Percentiles rank a stretch among this genome's conserved stretches.
Conservation (phyloP, 2,329 filamentous ascomycete species). For the Bretziella fagacearum region DNA sequence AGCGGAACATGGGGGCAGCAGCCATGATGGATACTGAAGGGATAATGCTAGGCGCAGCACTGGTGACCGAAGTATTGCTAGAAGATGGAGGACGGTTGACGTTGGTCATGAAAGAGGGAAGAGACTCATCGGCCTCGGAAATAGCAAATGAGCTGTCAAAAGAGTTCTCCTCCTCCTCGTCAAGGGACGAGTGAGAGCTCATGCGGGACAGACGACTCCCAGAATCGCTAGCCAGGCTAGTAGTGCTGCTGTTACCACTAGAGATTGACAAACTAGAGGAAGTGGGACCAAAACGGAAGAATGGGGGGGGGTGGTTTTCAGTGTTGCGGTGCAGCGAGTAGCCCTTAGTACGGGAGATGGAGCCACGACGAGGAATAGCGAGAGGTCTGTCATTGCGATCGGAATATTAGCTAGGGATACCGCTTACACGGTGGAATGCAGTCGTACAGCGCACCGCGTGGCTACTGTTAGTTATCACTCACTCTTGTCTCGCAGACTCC, state of each 20-base stretch:
- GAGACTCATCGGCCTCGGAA: constrained; percentile 7
- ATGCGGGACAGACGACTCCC: constrained; percentile 20
- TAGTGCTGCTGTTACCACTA: constrained; percentile 11
- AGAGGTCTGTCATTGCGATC: constrained; percentile 2
- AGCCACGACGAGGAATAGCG: constrained; percentile 11
- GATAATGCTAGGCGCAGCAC: background rate
- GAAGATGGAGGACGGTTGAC: constrained; percentile 36
- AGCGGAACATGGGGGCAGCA: constrained; percentile 34
- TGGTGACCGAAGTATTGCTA: constrained; percentile 2
- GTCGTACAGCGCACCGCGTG: background rate
- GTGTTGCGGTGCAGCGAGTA: constrained; percentile 8
- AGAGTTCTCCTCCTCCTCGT: constrained; percentile 11
- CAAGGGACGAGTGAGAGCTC: constrained; percentile 26
- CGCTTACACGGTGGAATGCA: background rate
- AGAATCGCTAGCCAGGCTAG: constrained; percentile 6
- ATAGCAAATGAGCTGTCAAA: constrained; percentile 10
- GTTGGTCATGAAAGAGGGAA: constrained; percentile 39
- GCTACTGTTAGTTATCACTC: background rate
- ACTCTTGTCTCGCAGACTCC: constrained; percentile 9
- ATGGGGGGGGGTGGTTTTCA: constrained; percentile 7
- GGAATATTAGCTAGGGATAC: constrained; percentile 5
- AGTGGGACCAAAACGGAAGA: constrained; percentile 9
- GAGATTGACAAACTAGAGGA: constrained; percentile 11
- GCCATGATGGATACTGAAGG: constrained; percentile 30
- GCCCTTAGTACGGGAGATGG: constrained; percentile 12